Conservation (phyloP, 805 yeast genomes). For the Diddensiella santjacobensis region DNA sequence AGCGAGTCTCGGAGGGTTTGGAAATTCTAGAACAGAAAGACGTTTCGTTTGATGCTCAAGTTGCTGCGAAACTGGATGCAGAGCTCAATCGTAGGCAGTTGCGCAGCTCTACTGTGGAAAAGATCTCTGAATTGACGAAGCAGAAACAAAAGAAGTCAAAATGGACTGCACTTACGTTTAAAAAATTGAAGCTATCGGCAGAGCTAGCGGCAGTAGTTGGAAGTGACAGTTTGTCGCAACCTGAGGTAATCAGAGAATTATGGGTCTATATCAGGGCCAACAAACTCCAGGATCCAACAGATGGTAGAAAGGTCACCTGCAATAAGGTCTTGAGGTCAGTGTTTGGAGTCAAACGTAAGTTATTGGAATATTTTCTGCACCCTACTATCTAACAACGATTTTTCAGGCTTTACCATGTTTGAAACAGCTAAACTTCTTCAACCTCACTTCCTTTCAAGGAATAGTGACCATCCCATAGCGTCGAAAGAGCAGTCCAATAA, state of each 20-base stretch:
- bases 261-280: conserved; percentile 69
- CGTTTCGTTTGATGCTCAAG: too few relatives aligned
- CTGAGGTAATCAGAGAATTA: conserved; percentile 63
- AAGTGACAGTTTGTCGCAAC: conserved; percentile 48
- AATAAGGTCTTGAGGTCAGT: conserved; percentile 54
- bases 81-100: too few relatives aligned
- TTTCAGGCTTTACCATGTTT: conserved; percentile 26
- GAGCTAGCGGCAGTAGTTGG: conserved; percentile 51
- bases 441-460: conserved; percentile 21
- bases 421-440: conserved; percentile 29
- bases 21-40: too few relatives aligned
- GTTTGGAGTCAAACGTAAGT: conserved; percentile 59
- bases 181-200: conserved; percentile 48
- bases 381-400: background rate
- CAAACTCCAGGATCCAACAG: conserved; percentile 61
- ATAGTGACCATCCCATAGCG: conserved; percentile 10
- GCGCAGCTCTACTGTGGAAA: too few relatives aligned
- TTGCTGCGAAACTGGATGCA: conserved; percentile 43
- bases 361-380: too few relatives aligned
- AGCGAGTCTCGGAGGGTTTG: too few relatives aligned
- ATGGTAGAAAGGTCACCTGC: conserved; percentile 61
- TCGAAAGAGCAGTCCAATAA: too few relatives aligned
- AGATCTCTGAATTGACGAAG: too few relatives aligned
- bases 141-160: too few relatives aligned
- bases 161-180: too few relatives aligned